A percentile compares a stretch with the other conserved stretches of the same genome.
Evolutionary conservation across 225 moss, liverwort and hornwort genomes (phyloP).

Genomic region (Marchantia paleacea): DNA sequence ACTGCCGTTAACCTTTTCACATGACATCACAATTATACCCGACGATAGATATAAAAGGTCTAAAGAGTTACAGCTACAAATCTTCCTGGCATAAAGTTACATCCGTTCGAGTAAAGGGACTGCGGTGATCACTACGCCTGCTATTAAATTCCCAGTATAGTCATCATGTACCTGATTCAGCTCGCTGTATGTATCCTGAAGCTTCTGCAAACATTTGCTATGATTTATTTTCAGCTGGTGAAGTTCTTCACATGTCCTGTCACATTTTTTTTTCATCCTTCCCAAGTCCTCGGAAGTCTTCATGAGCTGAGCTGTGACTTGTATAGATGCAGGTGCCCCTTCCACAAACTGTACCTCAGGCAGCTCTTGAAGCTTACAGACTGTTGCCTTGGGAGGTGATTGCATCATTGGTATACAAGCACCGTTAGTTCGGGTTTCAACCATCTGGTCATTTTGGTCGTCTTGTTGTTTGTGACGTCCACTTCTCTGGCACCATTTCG

Average conservation of each 20-base stretch:
- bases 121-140: background rate
- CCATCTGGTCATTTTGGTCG: background rate
- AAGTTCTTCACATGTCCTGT: conserved; percentile 47
- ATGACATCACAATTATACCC: background rate
- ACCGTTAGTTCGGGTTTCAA: background rate
- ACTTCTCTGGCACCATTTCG: background rate
- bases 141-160: background rate
- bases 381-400: background rate
- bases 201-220: conserved; percentile 42
- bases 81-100: background rate
- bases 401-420: background rate
- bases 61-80: background rate
- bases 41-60: background rate
- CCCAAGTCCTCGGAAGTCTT: conserved; percentile 57
- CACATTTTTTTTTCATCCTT: conserved; percentile 46
- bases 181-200: conserved; percentile 47
- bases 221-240: conserved; percentile 49
- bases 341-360: background rate
- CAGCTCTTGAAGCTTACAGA: background rate
- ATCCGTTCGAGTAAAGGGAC: background rate
- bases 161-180: conserved; percentile 48
- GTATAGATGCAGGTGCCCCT: conserved; percentile 33
- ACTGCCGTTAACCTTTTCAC: too few relatives aligned
- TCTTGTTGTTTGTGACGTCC: conserved; percentile 11
- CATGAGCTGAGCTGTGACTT: conserved; percentile 54